Conservation (phyloP, 768 basidiomycete genomes). For the Sporobolomyces phaffii region DNA sequence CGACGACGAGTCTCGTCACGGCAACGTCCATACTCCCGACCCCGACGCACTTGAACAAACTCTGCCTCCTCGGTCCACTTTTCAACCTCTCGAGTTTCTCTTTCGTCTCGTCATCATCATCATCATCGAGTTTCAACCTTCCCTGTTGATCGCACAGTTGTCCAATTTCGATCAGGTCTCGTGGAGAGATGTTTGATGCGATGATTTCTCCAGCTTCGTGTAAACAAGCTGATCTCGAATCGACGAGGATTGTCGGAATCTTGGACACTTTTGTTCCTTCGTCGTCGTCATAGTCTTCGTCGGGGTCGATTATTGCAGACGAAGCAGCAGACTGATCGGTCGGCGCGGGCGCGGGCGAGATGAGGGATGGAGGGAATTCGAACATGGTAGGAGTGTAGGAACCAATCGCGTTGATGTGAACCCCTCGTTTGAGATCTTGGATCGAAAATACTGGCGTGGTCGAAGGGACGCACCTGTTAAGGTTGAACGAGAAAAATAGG, state of each 20-base stretch:
- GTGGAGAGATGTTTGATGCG: background rate
- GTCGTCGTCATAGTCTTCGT: too few relatives aligned
- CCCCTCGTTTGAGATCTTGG: conserved; percentile 14
- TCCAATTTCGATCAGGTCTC: conserved; percentile 27
- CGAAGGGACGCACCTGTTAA: conserved; percentile 39
- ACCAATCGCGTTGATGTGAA: conserved; percentile 41
- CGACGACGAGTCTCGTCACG: conserved; percentile 29
- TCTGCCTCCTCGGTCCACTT: background rate
- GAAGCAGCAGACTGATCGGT: too few relatives aligned
- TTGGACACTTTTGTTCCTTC: too few relatives aligned
- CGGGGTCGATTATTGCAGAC: too few relatives aligned
- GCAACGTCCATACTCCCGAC: conserved; percentile 41
- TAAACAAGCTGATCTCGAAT: conserved; percentile 28
- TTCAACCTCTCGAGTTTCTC: background rate
- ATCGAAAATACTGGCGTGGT: conserved; percentile 36
- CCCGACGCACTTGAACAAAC: conserved; percentile 40
- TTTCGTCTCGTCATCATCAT: too few relatives aligned
- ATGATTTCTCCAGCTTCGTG: conserved; percentile 39
- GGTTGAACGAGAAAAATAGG: background rate
- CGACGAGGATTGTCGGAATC: conserved; percentile 37
- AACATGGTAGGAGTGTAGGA: conserved; percentile 42
- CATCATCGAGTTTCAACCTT: background rate
- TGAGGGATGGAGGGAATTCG: conserved; percentile 37
- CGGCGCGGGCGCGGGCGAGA: conserved; percentile 3
- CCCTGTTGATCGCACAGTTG: conserved; percentile 21